These are phyloP conservation scores for Penicillium chermesinum DNA, from an alignment of 495 filamentous ascomycete species.

Conservation along the genomic window DNA sequence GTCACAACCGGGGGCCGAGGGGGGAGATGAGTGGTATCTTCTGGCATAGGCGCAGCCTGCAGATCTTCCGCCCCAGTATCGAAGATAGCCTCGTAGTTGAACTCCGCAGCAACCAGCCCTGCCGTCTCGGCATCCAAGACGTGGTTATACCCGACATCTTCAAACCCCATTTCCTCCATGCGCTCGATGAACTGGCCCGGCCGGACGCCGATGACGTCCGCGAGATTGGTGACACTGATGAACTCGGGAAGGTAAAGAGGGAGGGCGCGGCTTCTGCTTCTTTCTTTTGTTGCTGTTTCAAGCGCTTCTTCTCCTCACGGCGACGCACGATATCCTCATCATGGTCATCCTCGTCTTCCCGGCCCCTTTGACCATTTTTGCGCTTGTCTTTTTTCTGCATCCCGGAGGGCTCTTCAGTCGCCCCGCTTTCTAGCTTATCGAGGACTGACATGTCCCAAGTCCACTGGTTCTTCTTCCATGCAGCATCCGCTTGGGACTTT, in stretches of 20 bases:
- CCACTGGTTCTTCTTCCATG: constrained; percentile 20
- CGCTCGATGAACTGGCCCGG: constrained; percentile 66
- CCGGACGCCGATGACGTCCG: constrained; percentile 68
- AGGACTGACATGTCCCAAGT: constrained; percentile 33
- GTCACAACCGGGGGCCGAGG: constrained; percentile 88
- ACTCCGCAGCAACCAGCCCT: constrained; percentile 85
- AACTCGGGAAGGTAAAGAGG: constrained; percentile 83
- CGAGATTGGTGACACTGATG: constrained; percentile 81
- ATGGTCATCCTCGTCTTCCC: constrained; percentile 22
- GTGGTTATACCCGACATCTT: constrained; percentile 70
- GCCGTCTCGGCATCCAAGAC: constrained; percentile 87
- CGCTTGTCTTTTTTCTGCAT: constrained; percentile 26
- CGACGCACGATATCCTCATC: constrained; percentile 31
- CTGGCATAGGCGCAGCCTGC: constrained; percentile 58
- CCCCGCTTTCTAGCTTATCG: constrained; percentile 16
- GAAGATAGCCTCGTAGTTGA: constrained; percentile 86
- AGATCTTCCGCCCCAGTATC: constrained; percentile 67
- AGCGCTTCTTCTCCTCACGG: constrained; percentile 38
- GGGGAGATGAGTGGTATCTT: constrained; percentile 67
- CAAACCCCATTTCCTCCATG: constrained; percentile 73
- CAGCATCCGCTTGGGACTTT: background rate
- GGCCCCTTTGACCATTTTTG: constrained; percentile 22
- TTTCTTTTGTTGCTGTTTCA: constrained; percentile 40
- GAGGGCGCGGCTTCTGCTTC: constrained; percentile 38
- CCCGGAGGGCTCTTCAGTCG: constrained; percentile 10